phyloP scores from a whole-genome alignment of 2,329 filamentous ascomycete genomes.

The Mycocentrospora acerina region DNA sequence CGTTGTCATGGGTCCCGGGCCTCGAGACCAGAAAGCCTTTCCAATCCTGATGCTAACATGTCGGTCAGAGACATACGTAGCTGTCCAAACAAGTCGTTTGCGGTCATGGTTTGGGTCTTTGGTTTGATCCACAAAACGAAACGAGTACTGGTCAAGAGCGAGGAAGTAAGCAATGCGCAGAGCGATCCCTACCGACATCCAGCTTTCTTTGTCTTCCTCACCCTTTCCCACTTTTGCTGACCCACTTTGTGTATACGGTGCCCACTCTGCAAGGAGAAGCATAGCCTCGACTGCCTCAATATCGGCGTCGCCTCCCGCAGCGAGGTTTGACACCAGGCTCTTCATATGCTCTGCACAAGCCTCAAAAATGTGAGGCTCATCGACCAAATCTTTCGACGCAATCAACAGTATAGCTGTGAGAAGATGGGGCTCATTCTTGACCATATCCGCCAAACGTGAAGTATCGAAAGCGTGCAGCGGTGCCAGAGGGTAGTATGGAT shows the following conservation, averaged over 20 bases:
- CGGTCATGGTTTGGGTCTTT: conserved; percentile 62
- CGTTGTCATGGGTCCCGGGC: conserved; percentile 66
- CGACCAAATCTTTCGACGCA: conserved; percentile 68
- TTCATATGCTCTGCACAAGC: conserved; percentile 71
- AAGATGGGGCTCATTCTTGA: conserved; percentile 64
- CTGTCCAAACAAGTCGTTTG: conserved; percentile 68
- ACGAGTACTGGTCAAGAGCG: conserved; percentile 67
- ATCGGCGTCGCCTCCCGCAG: conserved; percentile 66
- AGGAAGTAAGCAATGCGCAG: conserved; percentile 70
- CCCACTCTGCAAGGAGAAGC: conserved; percentile 71
- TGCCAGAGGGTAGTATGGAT: conserved; percentile 70
- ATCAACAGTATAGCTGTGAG: conserved; percentile 71
- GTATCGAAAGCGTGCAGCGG: conserved; percentile 61
- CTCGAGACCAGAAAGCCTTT: conserved; percentile 72
- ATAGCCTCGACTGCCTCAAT: conserved; percentile 72
- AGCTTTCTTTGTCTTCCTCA: conserved; percentile 69
- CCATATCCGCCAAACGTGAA: conserved; percentile 56
- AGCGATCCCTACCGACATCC: conserved; percentile 75
- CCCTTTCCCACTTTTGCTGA: conserved; percentile 67
- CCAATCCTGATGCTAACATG: conserved; percentile 69
- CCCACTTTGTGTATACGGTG: conserved; percentile 63
- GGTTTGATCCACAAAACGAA: conserved; percentile 61
- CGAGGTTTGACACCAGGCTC: conserved; percentile 64
- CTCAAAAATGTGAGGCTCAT: conserved; percentile 64
- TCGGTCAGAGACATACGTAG: conserved; percentile 41